Evolutionary conservation across 2,329 filamentous ascomycete genomes (phyloP), one percentile per base, ranked within the genome.

Genomic region (Colletotrichum neosansevieriae): DNA sequence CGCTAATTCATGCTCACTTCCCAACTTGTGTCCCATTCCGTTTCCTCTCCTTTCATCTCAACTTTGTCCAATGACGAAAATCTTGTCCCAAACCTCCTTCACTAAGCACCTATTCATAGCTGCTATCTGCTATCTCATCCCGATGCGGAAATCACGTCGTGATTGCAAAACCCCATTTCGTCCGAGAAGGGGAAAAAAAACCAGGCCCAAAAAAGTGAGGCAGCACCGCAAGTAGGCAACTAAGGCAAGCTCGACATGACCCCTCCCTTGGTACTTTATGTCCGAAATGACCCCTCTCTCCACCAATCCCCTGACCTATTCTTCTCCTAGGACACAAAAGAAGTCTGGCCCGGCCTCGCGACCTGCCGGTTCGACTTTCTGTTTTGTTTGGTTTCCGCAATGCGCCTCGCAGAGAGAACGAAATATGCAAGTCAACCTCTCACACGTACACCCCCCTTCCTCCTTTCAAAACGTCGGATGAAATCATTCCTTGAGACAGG

Each of bases 341-440:
- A 24, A 51, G 15, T 50, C 11, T 53, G 58, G 58, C 44, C 53
- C 60, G 53, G 53, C 17, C 45, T 54, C 53, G 5, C 38, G 13
- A 59, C 47, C 45, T 64, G 53, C 53, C 60, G 65, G 60, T 68
- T 68, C 60, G 60, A 68, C 45, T 59, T 64, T 54, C 65, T 59
- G 61, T 51, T 64, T 68, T 50, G 40, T 53, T 54, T 58, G 38
- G 50, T 68, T 36, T 42, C 17, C 32, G 21, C 29, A 21, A 19
- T n/a, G 21, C 40, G 17, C 49, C 13, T 10, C 29, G 0, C 24
- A 15, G 19, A 40, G 12, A 17, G 12, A 12, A 4, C 6, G 29
- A 29, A 7, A 9, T 29, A 51, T 36, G 12, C 61, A 54, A 40
- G 40, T 32, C 9, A 17, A 7, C 29, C 29, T 29, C 29, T 29